These are phyloP conservation scores for Kodamaea suecica DNA, from an alignment of 1,139 yeast genomes.

Conservation along the genomic window DNA sequence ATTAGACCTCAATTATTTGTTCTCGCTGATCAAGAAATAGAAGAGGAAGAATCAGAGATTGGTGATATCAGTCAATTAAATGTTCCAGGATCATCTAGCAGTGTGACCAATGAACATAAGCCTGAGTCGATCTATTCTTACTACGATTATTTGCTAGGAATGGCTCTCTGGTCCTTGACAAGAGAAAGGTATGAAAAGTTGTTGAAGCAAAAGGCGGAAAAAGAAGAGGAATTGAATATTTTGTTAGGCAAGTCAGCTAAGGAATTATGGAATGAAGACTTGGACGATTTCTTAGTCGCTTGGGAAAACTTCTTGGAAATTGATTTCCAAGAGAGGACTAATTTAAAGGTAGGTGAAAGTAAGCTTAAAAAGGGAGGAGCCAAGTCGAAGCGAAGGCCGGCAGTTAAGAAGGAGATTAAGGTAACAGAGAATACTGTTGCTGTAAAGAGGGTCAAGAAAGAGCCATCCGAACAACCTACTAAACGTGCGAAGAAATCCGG, in stretches of 20 bases:
- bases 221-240: slow-evolving; percentile 67
- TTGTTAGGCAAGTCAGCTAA: slow-evolving; percentile 73
- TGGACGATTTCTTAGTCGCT: slow-evolving; percentile 64
- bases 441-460: slow-evolving; percentile 7
- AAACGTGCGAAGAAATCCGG: slow-evolving; percentile 1
- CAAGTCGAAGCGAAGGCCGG: slow-evolving; percentile 28
- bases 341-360: slow-evolving; percentile 28
- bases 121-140: slow-evolving; percentile 52
- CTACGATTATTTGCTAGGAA: slow-evolving; percentile 73
- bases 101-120: slow-evolving; percentile 28
- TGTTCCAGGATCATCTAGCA: slow-evolving; percentile 26
- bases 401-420: slow-evolving; percentile 19
- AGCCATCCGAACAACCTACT: slow-evolving; percentile 6
- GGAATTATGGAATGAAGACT: slow-evolving; percentile 83
- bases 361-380: slow-evolving; percentile 25
- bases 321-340: slow-evolving; percentile 33
- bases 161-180: slow-evolving; percentile 94
- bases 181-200: slow-evolving; percentile 82
- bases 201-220: slow-evolving; percentile 65
- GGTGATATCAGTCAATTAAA: slow-evolving; percentile 39
- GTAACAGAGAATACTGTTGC: slow-evolving; percentile 8
- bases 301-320: slow-evolving; percentile 60
- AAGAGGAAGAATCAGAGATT: slow-evolving; percentile 35
- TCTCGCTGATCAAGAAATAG: slow-evolving; percentile 28
- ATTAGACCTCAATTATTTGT: slow-evolving; percentile 21